Evolutionary conservation across 1,284 basidiomycete genomes (phyloP).

Genomic region (Wallemia mellicola): DNA sequence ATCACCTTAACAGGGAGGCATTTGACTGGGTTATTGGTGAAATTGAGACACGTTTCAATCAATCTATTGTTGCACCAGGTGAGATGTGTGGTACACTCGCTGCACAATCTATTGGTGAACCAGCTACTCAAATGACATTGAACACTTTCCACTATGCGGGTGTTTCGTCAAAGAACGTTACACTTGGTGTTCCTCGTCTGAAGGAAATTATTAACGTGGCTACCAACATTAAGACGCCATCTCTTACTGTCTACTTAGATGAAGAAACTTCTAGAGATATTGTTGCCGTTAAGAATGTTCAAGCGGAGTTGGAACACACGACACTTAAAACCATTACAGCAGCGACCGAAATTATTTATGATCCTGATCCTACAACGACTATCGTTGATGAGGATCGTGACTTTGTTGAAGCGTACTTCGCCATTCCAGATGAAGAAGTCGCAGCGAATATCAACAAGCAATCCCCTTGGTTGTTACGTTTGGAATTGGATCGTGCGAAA

Average conservation of each 20-base stretch:
- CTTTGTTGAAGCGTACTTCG: conserved; percentile 97
- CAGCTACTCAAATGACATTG: conserved; percentile 93
- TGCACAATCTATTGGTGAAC: conserved; percentile 96
- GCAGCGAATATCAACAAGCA: conserved; percentile 68
- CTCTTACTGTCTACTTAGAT: conserved; percentile 62
- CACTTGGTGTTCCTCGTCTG: conserved; percentile 83
- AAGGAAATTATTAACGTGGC: conserved; percentile 99
- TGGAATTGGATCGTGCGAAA: conserved; percentile 85
- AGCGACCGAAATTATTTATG: conserved; percentile 93
- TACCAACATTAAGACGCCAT: conserved; percentile 92
- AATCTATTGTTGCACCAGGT: conserved; percentile 65
- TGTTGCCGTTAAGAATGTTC: conserved; percentile 47
- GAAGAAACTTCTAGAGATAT: conserved; percentile 33
- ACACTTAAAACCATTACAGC: conserved; percentile 82
- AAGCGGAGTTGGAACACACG: conserved; percentile 78
- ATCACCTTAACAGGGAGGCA: conserved; percentile 60
- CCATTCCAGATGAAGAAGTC: conserved; percentile 90
- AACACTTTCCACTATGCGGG: conserved; percentile 96
- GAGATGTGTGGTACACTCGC: conserved; percentile 98
- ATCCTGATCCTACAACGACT: conserved; percentile 70
- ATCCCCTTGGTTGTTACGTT: conserved; percentile 88
- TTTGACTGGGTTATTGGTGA: conserved; percentile 97
- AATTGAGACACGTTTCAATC: conserved; percentile 79
- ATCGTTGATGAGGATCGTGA: conserved; percentile 86
- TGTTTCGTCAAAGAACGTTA: conserved; percentile 93